These are phyloP conservation scores for Trametes meyenii DNA, from an alignment of 768 basidiomycete genomes.

Conservation along the genomic window DNA sequence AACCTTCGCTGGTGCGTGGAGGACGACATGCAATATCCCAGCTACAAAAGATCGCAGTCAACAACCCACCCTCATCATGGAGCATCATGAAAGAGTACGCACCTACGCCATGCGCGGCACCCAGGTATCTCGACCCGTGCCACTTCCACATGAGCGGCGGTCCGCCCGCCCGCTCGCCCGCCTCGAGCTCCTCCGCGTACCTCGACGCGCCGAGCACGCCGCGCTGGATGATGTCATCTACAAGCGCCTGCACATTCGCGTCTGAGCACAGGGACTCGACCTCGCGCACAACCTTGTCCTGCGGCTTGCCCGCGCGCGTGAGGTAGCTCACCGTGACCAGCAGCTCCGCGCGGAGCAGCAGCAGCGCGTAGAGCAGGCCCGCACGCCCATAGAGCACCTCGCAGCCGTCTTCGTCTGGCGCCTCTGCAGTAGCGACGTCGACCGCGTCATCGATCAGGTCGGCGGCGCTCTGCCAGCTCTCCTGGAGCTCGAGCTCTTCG, in stretches of 20 bases:
- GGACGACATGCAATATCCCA: constrained; percentile 55
- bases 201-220: constrained; percentile 43
- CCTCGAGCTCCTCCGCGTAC: constrained; percentile 37
- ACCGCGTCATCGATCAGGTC: constrained; percentile 21
- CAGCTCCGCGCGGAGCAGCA: constrained; percentile 43
- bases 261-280: constrained; percentile 38
- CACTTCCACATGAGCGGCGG: constrained; percentile 63
- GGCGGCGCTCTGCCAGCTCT: constrained; percentile 16
- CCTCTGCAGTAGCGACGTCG: constrained; percentile 14
- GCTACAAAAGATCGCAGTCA: constrained; percentile 34
- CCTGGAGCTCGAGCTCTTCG: constrained; percentile 19
- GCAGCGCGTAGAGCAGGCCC: constrained; percentile 55
- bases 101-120: constrained; percentile 65
- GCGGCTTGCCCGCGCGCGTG: constrained; percentile 9
- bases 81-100: constrained; percentile 23
- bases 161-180: constrained; percentile 14
- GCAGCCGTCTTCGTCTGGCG: constrained; percentile 48
- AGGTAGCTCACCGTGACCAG: constrained; percentile 24
- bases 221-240: constrained; percentile 49
- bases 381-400: constrained; percentile 64
- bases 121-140: constrained; percentile 58
- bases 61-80: background rate
- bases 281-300: constrained; percentile 19
- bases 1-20: constrained; percentile 44
- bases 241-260: constrained; percentile 38